phyloP scores from a whole-genome alignment of 1,284 basidiomycete species.

The Boletellus deceptivus region DNA sequence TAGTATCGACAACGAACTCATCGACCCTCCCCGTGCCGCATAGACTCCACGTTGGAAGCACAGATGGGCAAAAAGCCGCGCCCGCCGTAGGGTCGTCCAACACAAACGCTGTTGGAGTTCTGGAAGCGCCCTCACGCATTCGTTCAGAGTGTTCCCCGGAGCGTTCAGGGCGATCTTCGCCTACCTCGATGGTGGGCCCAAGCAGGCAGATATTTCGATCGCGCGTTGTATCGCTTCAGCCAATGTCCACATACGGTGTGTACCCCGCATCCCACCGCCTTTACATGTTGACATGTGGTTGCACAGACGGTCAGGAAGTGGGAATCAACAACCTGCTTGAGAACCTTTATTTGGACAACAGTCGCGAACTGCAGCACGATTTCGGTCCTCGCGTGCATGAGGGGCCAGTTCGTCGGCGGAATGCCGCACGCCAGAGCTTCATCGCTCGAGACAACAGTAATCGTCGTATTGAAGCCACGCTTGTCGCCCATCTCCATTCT shows the following conservation, averaged over 20 bases:
- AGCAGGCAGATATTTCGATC: constrained; percentile 44
- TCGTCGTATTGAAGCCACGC: constrained; percentile 66
- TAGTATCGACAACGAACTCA: constrained; percentile 66
- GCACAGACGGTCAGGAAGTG: constrained; percentile 78
- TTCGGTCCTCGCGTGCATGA: constrained; percentile 86
- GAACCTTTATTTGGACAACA: constrained; percentile 85
- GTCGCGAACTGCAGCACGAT: constrained; percentile 80
- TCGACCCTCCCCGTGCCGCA: constrained; percentile 56
- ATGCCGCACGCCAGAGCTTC: constrained; percentile 62
- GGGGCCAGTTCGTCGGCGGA: constrained; percentile 73
- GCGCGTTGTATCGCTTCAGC: constrained; percentile 48
- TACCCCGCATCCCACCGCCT: background rate
- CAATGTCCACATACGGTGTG: constrained; percentile 73
- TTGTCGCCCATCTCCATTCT: constrained; percentile 84
- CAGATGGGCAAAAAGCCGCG: constrained; percentile 77
- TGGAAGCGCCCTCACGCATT: constrained; percentile 68
- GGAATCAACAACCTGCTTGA: constrained; percentile 85
- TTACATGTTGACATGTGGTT: constrained; percentile 1
- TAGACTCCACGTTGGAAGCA: constrained; percentile 62
- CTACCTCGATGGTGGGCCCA: constrained; percentile 56
- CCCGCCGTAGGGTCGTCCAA: constrained; percentile 81
- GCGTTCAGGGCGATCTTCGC: constrained; percentile 68
- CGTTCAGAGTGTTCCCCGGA: constrained; percentile 63
- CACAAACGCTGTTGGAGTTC: constrained; percentile 70
- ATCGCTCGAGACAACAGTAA: constrained; percentile 42